Base-by-base conservation (phyloP, 306 rosid species). In the Cucumis cinereus region DNA sequence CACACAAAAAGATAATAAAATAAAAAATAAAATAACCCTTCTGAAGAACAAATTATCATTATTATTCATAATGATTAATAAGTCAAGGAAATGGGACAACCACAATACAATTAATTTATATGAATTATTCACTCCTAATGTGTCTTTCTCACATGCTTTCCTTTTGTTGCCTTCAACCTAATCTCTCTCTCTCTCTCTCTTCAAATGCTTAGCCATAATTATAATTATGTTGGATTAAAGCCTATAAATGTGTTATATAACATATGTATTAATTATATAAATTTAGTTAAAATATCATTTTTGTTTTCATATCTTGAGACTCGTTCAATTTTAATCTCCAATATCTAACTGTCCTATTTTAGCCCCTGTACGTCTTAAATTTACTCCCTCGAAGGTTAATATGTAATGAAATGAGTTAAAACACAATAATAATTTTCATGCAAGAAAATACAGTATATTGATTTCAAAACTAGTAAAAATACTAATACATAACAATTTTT, bases 131-230 rank as follows among this genome's bases (percentile, higher is more conserved):
- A 71, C 26, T 7, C 41, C 41, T 17, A 76, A 52, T 70, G 20
- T 61, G 22, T 82, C 76, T 77, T 71, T 50, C 16, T 71, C 76
- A 50, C 60, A 71, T 71, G 76, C 45, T 71, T 50, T 50, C 75
- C 57, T 41, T 41, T 22, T 17, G 33, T 13, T 17, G 33, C 50
- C 52, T 66, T 45, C 28, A 38, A 33, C 23, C 73, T 66, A 33
- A 38, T 36, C 52, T 64, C 72, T 66, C 17, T n/a, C 50, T 45
- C 50, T 45, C 50, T 12, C 0, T 40, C 20, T 20, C 58, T 69
- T 45, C 54, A 68, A 68, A 68, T 68, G 74, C 35, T 68, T 20
- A 1, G 35, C 74, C 13, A 70, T 70, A 23, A 70, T 70, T 45
- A 70, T 70, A 23, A 70, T 70, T 45, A 49, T 70, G 75, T 47